Evolutionary conservation across 345 rosid genomes (phyloP), one percentile per base, ranked within the genome.

Genomic region (Combretum micranthum): DNA sequence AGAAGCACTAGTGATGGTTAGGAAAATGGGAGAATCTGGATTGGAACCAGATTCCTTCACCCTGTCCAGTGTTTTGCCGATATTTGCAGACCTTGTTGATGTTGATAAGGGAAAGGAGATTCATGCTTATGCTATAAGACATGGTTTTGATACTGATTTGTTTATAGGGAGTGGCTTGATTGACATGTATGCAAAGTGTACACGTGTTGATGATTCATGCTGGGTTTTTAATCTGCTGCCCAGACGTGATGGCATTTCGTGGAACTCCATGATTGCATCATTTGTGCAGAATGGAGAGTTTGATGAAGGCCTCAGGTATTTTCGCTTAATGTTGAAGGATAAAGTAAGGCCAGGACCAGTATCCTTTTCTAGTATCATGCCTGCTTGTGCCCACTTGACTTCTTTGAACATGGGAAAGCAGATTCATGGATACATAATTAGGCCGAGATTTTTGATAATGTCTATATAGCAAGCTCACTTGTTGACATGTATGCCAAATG

Each of bases 401-500:
- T 68, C 86, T 8, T 68, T 90, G 53, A 86, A 74, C 61, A 57
- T 82, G 42, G 97, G 97, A 32, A 90, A 83, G 75, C 94, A 90
- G 72, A 86, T 90, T 17, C 97, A 90, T 52, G 87, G 83, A 56
- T 79, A 73, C 70, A 77, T 85, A 63, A 65, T 76, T 17, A 76
- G 94, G 21, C 58, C 20, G 78, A 89, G 4, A 83, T 69, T 67
- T 71, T 69, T 15, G 75, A 64, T 59, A 85, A 90, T 61, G 55
- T 78, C 56, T 87, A 77, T 60, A 64, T 90, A 53, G 78, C 78
- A 23, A 90, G 96, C 78, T 80, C 97, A 8, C 86, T 90, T 20
- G 81, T 87, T n/a, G 94, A 87, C 71, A 83, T 90, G 91, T 87
- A 90, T 56, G 85, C 96, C 26, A 90, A 85, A 69, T 87, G 97